phyloP scores from a whole-genome alignment of 441 rosid genomes.

The Viola pubescens region DNA sequence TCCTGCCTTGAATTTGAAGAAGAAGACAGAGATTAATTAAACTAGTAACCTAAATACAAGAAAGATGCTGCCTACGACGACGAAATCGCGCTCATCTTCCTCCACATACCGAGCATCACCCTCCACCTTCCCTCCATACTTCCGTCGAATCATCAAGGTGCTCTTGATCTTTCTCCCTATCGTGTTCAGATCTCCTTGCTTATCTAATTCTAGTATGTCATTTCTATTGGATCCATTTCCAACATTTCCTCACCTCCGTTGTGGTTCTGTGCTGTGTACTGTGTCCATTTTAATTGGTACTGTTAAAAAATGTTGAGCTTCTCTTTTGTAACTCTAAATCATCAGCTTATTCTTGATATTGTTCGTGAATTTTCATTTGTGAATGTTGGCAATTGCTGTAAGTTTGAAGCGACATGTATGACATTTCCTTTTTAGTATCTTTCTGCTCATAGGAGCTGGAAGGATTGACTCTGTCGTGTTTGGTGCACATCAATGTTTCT shows the following conservation, averaged over 20 bases:
- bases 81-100: constrained; percentile 68
- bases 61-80: constrained; percentile 77
- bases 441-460: not conserved
- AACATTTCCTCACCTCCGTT: not conserved
- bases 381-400: not conserved
- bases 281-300: not conserved
- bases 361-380: too few relatives aligned
- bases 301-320: not conserved
- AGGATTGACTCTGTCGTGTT: not conserved
- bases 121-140: constrained; percentile 61
- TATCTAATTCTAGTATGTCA: not conserved
- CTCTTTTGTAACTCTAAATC: not conserved
- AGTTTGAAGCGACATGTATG: not conserved
- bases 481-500: not conserved
- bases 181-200: constrained; percentile 13
- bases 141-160: constrained; percentile 93
- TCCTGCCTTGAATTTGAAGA: constrained; percentile 9
- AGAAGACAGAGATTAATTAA: constrained; percentile 13
- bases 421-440: not conserved
- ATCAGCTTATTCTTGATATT: not conserved
- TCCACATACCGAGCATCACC: constrained; percentile 58
- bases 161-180: constrained; percentile 16
- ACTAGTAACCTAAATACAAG: not conserved
- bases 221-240: constrained; percentile 15
- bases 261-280: not conserved